Evolutionary conservation across 164 flowering plant species (phyloP), one percentile per base, ranked within the genome.

Genomic region (Umbilicus rupestris): DNA sequence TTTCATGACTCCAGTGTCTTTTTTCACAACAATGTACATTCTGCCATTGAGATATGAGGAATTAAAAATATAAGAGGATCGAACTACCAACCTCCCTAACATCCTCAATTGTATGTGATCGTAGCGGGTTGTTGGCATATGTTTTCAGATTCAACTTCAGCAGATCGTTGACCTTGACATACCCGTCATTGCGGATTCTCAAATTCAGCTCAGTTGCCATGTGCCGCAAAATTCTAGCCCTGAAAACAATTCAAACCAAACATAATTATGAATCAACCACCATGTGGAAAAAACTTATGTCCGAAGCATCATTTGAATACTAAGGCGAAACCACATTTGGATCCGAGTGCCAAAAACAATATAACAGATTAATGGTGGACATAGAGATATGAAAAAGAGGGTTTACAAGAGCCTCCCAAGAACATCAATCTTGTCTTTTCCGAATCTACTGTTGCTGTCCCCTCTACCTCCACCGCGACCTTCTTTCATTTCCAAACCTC

Each of bases 201-300:
- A 93, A 78, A 35, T 79, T 84, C 76, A 90, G 71, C 73, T 93
- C 87, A 39, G 83, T 67, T 19, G 97, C 96, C 94, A 78, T 85
- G 74, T 93, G 98, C 33, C 98, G 84, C 80, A 93, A 73, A 66
- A 93, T 80, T 1, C 92, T 80, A 6, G 90, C 83, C 77, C 98
- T 93, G 79, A 47, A 73, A 55, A 16, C 10, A 41, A 9, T 59
- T 1, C n/a, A n/a, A n/a, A n/a, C 7, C 26, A 46, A 17, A 14
- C 16, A 39, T 62, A 22, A 30, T 44, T 15, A 66, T 20, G 17
- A 64, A 20, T 26, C 11, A 28, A 26, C 31, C 41, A 70, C 16
- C 11, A 20, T n/a, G 20, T 63, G 39, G 22, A 33, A n/a, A 62
- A 6, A 30, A 62, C 2, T 1, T 19, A 26, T 7, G 19, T 19